Percentiles rank a stretch among this genome's conserved stretches.
Conservation (phyloP, 2,329 filamentous ascomycete genomes). For the Arachnomyces sp. region DNA sequence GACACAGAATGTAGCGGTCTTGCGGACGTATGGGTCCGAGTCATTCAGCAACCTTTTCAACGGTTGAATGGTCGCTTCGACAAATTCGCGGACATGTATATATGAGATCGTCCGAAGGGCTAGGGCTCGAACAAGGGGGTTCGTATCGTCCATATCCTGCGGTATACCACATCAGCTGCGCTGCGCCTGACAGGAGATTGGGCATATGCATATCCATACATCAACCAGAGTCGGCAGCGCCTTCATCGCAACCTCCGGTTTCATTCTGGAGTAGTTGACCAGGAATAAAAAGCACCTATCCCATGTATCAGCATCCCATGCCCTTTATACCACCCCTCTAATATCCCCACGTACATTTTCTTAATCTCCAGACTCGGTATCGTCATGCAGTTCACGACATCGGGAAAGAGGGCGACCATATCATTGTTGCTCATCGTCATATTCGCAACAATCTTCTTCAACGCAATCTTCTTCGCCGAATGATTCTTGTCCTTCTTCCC, state of each 20-base stretch:
- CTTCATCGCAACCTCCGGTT: constrained; percentile 87
- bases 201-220: constrained; percentile 41
- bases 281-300: constrained; percentile 91
- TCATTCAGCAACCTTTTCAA: constrained; percentile 79
- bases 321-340: neutral
- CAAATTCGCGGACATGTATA: constrained; percentile 91
- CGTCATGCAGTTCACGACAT: constrained; percentile 92
- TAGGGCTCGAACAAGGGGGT: constrained; percentile 84
- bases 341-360: constrained; percentile 73
- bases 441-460: constrained; percentile 99
- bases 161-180: constrained; percentile 4
- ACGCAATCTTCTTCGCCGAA: constrained; percentile 86
- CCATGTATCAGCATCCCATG: neutral
- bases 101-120: constrained; percentile 95
- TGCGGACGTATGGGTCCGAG: constrained; percentile 88
- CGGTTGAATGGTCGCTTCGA: constrained; percentile 78
- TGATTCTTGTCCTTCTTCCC: constrained; percentile 98
- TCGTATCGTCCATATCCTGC: constrained; percentile 87
- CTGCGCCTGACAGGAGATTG: neutral
- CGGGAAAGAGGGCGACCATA: constrained; percentile 94
- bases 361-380: constrained; percentile 95
- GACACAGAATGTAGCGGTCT: constrained; percentile 92
- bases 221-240: constrained; percentile 79
- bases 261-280: constrained; percentile 92
- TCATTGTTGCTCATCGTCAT: constrained; percentile 99